These are phyloP conservation scores for Hymenoscyphus infarciens DNA, from an alignment of 2,329 filamentous ascomycete genomes.

Conservation along the genomic window DNA sequence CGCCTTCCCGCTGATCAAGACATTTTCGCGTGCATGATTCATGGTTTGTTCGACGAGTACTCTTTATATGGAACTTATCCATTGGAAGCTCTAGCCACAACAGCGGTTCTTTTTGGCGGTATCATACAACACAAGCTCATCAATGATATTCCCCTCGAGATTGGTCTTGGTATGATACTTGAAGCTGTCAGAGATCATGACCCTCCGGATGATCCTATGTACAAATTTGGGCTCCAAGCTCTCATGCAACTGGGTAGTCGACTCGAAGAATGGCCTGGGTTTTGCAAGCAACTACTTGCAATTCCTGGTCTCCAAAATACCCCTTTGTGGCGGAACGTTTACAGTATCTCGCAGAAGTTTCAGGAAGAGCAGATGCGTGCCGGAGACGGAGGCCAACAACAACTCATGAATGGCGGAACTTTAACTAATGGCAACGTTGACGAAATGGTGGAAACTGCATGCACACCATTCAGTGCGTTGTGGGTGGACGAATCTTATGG, in stretches of 20 bases:
- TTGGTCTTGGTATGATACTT: constrained; percentile 96
- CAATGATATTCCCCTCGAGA: constrained; percentile 83
- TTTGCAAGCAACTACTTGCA: constrained; percentile 79
- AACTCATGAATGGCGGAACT: constrained; percentile 43
- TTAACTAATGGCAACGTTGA: constrained; percentile 70
- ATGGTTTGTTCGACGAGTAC: constrained; percentile 96
- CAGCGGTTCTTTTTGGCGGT: constrained; percentile 91
- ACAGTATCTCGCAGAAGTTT: constrained; percentile 54
- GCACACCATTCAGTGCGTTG: constrained; percentile 73
- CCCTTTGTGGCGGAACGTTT: constrained; percentile 48
- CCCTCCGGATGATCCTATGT: constrained; percentile 82
- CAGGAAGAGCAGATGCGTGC: constrained; percentile 62
- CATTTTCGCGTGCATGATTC: constrained; percentile 97
- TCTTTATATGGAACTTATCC: constrained; percentile 94
- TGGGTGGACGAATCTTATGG: constrained; percentile 68
- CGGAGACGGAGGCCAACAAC: constrained; percentile 40
- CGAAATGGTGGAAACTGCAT: constrained; percentile 58
- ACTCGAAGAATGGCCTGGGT: constrained; percentile 90
- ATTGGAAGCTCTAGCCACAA: constrained; percentile 91
- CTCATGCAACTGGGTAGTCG: constrained; percentile 82
- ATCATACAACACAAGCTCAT: constrained; percentile 94
- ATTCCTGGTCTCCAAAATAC: constrained; percentile 81
- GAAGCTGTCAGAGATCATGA: constrained; percentile 83
- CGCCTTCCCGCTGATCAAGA: constrained; percentile 83
- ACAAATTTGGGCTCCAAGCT: constrained; percentile 95